Evolutionary conservation across 306 rosid species (phyloP), one percentile per base, ranked within the genome.

Genomic region (Begonia peltatifolia): DNA sequence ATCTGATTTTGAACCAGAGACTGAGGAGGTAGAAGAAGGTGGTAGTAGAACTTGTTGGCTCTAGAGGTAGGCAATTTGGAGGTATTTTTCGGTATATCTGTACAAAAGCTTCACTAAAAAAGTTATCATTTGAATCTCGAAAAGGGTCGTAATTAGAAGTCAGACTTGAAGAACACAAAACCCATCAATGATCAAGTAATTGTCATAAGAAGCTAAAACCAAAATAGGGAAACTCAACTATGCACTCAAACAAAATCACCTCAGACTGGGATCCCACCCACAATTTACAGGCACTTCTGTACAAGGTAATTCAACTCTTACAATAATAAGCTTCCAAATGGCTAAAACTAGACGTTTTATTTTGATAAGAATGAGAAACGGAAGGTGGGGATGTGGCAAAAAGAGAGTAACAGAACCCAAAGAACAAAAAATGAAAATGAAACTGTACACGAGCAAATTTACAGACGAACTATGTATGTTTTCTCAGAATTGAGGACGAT

Each of bases 401-500:
- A 30, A 44, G 9, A 10, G 14, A 10, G 48, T 10, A 10, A 44
- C 12, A 44, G 48, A 7, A 44, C 48, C 48, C 48, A 44, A 44
- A 44, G 6, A n/a, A 44, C 12, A 44, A 44, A 44, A 44, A n/a
- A 30, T 20, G 23, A 30, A 7, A 30, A 61, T 17, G 61, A 38
- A 75, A 71, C 94, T 80, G 79, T 87, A 87, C 95, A 87, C 2
- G 14, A 44, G 48, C 14, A 10, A 44, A 44, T 44, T 2, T 44
- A 44, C 48, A 44, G 14, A 44, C 14, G 48, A 44, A 44, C 12
- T 44, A 44, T 44, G 48, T 10, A 44, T 10, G 48, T 12, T n/a
- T 44, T 44, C 48, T 44, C 70, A 54, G 66, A 47, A 59, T 77
- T 70, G 73, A 46, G 55, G 71, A 57, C 63, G 67, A 9, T 70